Evolutionary conservation across 306 rosid genomes (phyloP).

Genomic region (Phaseolus lunatus): DNA sequence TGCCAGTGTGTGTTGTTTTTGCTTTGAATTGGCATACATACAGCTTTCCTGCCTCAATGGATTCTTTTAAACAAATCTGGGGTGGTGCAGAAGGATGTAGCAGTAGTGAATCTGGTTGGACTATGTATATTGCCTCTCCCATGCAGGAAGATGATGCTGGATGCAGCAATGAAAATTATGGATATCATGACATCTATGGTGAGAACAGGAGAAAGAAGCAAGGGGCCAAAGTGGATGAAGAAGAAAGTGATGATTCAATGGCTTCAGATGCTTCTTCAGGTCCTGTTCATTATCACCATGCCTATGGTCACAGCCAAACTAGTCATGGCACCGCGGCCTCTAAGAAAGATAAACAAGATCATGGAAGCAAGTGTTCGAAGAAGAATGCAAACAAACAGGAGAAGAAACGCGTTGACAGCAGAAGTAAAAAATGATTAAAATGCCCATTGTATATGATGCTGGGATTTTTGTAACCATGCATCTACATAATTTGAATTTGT

Average conservation of each 20-base stretch:
- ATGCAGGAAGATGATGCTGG: constrained; percentile 68
- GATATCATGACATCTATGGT: constrained; percentile 31
- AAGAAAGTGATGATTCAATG: constrained; percentile 84
- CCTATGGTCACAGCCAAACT: constrained; percentile 20
- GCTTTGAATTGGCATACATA: constrained; percentile 24
- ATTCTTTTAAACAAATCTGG: constrained; percentile 53
- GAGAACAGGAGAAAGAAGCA: constrained; percentile 47
- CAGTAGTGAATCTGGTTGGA: constrained; percentile 96
- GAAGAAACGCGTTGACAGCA: constrained; percentile 65
- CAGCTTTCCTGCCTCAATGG: constrained; percentile 44
- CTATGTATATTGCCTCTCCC: constrained; percentile 76
- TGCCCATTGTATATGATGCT: constrained; percentile 42
- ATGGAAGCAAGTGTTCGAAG: constrained; percentile 56
- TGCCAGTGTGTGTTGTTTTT: constrained; percentile 24
- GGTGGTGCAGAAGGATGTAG: constrained; percentile 70
- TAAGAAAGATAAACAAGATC: constrained; percentile 59
- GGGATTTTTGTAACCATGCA: constrained; percentile 48
- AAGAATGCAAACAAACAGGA: constrained; percentile 63
- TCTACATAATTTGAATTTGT: constrained; percentile 41
- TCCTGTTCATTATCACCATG: constrained; percentile 51
- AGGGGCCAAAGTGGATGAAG: constrained; percentile 50
- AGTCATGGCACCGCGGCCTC: constrained; percentile 41
- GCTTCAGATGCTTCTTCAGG: constrained; percentile 91
- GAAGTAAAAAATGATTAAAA: constrained; percentile 58
- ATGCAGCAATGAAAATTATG: constrained; percentile 49